Conservation (phyloP, 805 yeast species). For the Metschnikowia continentalis region DNA sequence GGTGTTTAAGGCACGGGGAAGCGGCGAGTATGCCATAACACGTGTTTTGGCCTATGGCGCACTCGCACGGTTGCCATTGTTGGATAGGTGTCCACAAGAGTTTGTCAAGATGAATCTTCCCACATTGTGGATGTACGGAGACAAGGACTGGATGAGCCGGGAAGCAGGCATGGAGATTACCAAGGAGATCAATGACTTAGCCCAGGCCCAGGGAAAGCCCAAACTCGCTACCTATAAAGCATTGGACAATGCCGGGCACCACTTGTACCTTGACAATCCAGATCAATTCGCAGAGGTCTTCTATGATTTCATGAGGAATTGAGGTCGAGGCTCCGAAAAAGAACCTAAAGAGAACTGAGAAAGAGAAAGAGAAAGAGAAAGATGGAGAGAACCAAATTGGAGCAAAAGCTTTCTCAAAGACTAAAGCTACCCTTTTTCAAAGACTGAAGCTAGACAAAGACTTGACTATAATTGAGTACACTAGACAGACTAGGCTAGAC, state of each 20-base stretch:
- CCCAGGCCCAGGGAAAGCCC: slow-evolving; percentile 8
- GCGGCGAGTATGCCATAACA: slow-evolving; percentile 64
- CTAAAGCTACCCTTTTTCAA: too few relatives aligned
- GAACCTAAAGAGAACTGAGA: too few relatives aligned
- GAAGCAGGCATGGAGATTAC: slow-evolving; percentile 46
- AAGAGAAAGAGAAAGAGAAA: too few relatives aligned
- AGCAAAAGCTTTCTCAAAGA: too few relatives aligned
- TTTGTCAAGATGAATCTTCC: slow-evolving; percentile 42
- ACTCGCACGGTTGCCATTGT: slow-evolving; percentile 51
- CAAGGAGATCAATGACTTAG: slow-evolving; percentile 19
- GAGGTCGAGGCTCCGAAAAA: too few relatives aligned
- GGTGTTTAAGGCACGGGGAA: slow-evolving; percentile 50
- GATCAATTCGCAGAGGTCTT: slow-evolving; percentile 24
- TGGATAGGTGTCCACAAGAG: slow-evolving; percentile 45
- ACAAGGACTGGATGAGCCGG: slow-evolving; percentile 67
- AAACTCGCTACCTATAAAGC: slow-evolving; percentile 23
- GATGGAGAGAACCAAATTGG: too few relatives aligned
- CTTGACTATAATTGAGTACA: too few relatives aligned
- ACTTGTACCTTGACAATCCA: slow-evolving; percentile 51
- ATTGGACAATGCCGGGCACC: slow-evolving; percentile 49
- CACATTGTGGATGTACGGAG: slow-evolving; percentile 62
- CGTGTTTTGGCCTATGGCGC: slow-evolving; percentile 59
- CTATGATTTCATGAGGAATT: slow-evolving; percentile 2
- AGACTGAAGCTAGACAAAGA: too few relatives aligned
- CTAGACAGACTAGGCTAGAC: too few relatives aligned